Base-by-base conservation (phyloP, 768 basidiomycete species). In the Amanita polypyramis region DNA sequence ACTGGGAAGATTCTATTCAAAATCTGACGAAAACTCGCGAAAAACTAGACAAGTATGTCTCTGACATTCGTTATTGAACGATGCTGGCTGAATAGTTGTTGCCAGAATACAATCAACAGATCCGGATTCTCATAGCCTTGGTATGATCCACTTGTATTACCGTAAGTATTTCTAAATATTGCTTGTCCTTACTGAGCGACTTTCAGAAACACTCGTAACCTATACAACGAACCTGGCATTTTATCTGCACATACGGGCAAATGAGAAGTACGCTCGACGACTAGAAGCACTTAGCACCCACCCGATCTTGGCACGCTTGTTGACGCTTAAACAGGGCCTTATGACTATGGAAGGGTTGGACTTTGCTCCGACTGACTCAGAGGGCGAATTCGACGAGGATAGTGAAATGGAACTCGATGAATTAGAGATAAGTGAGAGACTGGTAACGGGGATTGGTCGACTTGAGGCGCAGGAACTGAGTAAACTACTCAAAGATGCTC, bases 211-310 rank as follows among this genome's bases (percentile, higher is more conserved):
- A 1, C 70, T 95, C 2, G 68, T 96, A 32, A 90, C 93, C 7
- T 98, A 98, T 59, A 75, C 88, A 15, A 88, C 92, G 0, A 83
- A 81, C 2, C 80, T 98, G 38, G 87, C 93, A 1, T 97, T 93
- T 67, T 97, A 95, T 66, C 69, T 98, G 34, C 80, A 93, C 62
- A 72, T 98, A n/a, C 79, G 87, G 14, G 71, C 85, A 19, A 75
- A 74, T 34, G 70, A 76, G 51, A 77, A 84, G 64, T 80, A 81
- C 59, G 70, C 75, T 5, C 70, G 72, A 47, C 74, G 70, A 30
- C 84, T 77, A 8, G 73, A 77, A 51, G 73, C 76, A 33, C 73
- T 90, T 47, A 78, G 75, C 58, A 64, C 70, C 12, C 84, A 82
- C 59, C 85, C 88, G 3, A 80, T 92, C 55, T 71, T 90, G 50